phyloP scores from a whole-genome alignment of 1,284 basidiomycete species.

The Ustilago trichophora region DNA sequence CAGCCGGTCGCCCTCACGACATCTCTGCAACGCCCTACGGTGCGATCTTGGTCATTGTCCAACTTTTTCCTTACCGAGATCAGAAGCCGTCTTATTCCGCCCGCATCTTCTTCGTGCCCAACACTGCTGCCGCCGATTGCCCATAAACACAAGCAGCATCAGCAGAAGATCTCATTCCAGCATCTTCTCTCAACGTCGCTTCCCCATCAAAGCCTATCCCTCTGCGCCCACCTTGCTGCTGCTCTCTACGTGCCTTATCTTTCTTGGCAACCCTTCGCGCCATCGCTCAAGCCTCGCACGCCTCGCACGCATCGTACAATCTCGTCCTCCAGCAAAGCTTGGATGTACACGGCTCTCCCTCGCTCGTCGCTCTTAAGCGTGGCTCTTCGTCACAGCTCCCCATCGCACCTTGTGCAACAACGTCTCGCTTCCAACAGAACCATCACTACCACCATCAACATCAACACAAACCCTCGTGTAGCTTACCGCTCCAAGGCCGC shows the following conservation, averaged over 20 bases:
- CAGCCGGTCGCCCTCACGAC: constrained; percentile 1
- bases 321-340: constrained; percentile 7
- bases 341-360: constrained; percentile 25
- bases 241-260: constrained; percentile 17
- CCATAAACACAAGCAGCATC: neutral
- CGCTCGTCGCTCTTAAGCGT: constrained; percentile 29
- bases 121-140: neutral
- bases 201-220: neutral
- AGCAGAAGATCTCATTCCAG: neutral
- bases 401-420: constrained; percentile 9
- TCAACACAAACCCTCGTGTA: constrained; percentile 68
- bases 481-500: constrained; percentile 1
- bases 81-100: neutral
- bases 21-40: neutral
- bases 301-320: neutral
- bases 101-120: neutral
- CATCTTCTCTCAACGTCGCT: neutral
- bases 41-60: too few relatives aligned
- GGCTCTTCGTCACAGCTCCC: constrained; percentile 24
- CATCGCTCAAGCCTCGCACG: neutral
- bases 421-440: constrained; percentile 1
- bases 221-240: too few relatives aligned
- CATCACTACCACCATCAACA: constrained; percentile 10
- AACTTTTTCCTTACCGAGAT: neutral
- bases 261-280: constrained; percentile 9